phyloP scores from a whole-genome alignment of 2,329 filamentous ascomycete genomes.

The Dryadomyces quercus-mongolicae region DNA sequence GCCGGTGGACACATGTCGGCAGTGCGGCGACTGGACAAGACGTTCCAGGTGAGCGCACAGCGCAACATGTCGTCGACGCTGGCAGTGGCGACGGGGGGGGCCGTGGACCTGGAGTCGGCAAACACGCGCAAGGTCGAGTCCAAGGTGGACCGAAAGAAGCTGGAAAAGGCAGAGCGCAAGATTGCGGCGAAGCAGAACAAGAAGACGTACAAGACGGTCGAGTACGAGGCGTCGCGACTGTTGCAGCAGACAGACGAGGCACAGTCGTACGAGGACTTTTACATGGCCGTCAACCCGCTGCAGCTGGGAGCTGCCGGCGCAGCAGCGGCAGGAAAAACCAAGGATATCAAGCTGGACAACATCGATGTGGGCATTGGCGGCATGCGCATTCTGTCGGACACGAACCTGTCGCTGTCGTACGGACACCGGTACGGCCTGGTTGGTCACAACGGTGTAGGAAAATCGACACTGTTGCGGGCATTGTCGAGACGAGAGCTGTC shows the following conservation, averaged over 20 bases:
- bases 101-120: slow-evolving; percentile 86
- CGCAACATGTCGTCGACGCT: slow-evolving; percentile 94
- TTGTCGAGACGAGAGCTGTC: slow-evolving; percentile 86
- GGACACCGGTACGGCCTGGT: slow-evolving; percentile 93
- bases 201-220: slow-evolving; percentile 95
- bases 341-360: slow-evolving; percentile 96
- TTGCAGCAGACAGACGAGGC: slow-evolving; percentile 72
- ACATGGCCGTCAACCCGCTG: slow-evolving; percentile 97
- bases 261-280: slow-evolving; percentile 97
- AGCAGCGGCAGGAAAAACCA: slow-evolving; percentile 69
- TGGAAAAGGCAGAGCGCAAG: slow-evolving; percentile 96
- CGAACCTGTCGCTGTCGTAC: slow-evolving; percentile 79
- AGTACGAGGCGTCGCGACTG: slow-evolving; percentile 89
- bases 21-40: slow-evolving; percentile 80
- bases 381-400: slow-evolving; percentile 79
- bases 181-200: slow-evolving; percentile 97
- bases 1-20: slow-evolving; percentile 25
- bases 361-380: slow-evolving; percentile 91
- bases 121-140: slow-evolving; percentile 92
- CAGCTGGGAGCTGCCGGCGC: slow-evolving; percentile 65
- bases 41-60: slow-evolving; percentile 87
- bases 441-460: slow-evolving; percentile 98
- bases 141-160: slow-evolving; percentile 95
- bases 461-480: slow-evolving; percentile 86
- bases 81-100: slow-evolving; percentile 62